These are phyloP conservation scores for Blastomyces emzantsi DNA, from an alignment of 2,329 filamentous ascomycete genomes.

Conservation along the genomic window DNA sequence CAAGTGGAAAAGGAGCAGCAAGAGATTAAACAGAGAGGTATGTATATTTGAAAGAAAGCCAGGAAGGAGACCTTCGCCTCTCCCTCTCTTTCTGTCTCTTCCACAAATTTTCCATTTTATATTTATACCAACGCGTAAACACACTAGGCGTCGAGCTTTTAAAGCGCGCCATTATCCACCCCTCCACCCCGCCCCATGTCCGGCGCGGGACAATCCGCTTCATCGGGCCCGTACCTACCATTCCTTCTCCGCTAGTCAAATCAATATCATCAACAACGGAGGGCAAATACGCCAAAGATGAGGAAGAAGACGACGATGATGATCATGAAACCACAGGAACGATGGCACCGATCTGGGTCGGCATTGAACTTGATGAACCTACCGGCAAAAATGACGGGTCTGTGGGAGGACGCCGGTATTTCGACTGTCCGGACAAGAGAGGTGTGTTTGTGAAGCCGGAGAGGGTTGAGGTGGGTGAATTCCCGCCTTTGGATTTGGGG, in stretches of 20 bases:
- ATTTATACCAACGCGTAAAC: not conserved
- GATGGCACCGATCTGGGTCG: constrained; percentile 43
- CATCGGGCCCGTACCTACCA: constrained; percentile 34
- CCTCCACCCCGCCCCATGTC: constrained; percentile 35
- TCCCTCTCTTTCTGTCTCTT: not conserved
- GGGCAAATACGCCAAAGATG: not conserved
- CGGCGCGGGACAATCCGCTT: constrained; percentile 38
- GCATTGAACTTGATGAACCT: constrained; percentile 54
- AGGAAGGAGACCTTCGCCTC: not conserved
- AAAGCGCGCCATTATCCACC: constrained; percentile 38
- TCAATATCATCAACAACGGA: constrained; percentile 7
- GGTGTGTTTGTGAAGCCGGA: constrained; percentile 56
- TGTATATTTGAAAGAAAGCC: not conserved
- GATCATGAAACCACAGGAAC: constrained; percentile 10
- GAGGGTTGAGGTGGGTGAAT: constrained; percentile 54
- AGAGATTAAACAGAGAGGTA: constrained; percentile 62
- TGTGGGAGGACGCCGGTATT: constrained; percentile 45
- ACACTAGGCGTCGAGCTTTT: constrained; percentile 34
- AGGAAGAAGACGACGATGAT: constrained; percentile 13
- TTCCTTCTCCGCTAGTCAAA: constrained; percentile 28
- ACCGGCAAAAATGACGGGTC: constrained; percentile 57
- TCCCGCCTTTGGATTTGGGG: constrained; percentile 43
- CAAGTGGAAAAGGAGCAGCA: constrained; percentile 48
- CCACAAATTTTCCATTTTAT: not conserved
- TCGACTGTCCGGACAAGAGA: constrained; percentile 44